Base-by-base conservation (phyloP, 805 yeast genomes). In the Sungouiella blattae region DNA sequence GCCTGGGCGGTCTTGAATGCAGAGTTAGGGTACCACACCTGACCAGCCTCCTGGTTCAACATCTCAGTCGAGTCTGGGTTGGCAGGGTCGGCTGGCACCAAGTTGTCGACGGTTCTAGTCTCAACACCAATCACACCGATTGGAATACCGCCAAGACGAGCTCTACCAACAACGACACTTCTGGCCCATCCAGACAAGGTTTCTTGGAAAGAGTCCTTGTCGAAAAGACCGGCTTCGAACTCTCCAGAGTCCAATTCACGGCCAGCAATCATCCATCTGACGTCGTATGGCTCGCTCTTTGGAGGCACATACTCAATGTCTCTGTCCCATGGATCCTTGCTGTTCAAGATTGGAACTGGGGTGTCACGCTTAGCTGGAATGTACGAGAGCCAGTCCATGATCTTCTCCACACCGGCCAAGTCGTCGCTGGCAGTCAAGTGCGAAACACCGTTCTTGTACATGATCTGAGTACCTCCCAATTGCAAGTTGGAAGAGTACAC, bases 1-100 rank as follows among this genome's bases (percentile, higher is more conserved):
- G 98, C 98, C 71, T 93, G 98, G 3, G 99, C 95, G 29, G 99
- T 93, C 80, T 93, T 93, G 77, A 85, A 93, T 13, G 99, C 98
- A 43, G 96, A 85, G 72, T 93, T 93, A 53, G 99, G 99, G 71
- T 89, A 87, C 99, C 99, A 93, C 49, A 93, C 99, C 72, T 89
- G 97, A 58, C 98, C 99, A 44, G 99, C 97, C 66, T 93, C 98
- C 63, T 85, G 94, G 41, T 87, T 67, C 56, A 83, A 63, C 50
- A 77, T 68, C 65, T 93, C 98, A 28, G 93, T 87, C 12, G 98
- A 89, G 37, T 79, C 88, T 34, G 95, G 95, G 67, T 93, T 93
- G 23, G 99, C 99, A 26, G 99, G 98, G 59, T 93, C 99, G 28
- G 99, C 99, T 32, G 98, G 98, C 44, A 77, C 62, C 51, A 87